phyloP scores from a whole-genome alignment of 2,329 filamentous ascomycete genomes.

The Cadophora luteo-olivacea region DNA sequence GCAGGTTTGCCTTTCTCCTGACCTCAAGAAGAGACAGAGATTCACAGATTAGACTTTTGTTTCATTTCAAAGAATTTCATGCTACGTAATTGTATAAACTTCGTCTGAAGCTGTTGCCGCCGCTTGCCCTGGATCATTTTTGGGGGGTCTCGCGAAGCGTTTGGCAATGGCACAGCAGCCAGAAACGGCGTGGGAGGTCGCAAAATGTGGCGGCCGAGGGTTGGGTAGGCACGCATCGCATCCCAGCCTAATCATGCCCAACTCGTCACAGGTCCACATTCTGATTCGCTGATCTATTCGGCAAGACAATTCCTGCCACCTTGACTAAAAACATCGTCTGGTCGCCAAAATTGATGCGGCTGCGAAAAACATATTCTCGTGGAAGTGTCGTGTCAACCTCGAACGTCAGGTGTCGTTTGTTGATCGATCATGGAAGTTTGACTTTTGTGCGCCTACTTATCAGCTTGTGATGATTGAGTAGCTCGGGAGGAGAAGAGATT shows the following conservation, averaged over 20 bases:
- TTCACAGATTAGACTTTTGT: slow-evolving; percentile 5
- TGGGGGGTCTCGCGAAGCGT: background rate
- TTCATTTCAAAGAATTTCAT: slow-evolving; percentile 17
- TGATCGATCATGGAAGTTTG: slow-evolving; percentile 2
- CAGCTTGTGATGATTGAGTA: background rate
- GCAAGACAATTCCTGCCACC: slow-evolving; percentile 24
- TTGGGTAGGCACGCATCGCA: slow-evolving; percentile 57
- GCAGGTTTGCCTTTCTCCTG: background rate
- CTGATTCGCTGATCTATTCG: slow-evolving; percentile 33
- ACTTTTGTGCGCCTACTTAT: background rate
- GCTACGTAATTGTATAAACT: slow-evolving; percentile 10
- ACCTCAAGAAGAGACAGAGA: background rate
- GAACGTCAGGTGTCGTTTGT: slow-evolving; percentile 1
- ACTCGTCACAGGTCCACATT: slow-evolving; percentile 22
- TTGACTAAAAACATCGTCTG: slow-evolving; percentile 3
- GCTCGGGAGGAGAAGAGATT: background rate
- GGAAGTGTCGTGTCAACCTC: slow-evolving; percentile 13
- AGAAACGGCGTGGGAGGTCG: slow-evolving; percentile 31
- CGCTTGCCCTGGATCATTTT: background rate
- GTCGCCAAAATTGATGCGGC: slow-evolving; percentile 31
- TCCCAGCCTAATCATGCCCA: slow-evolving; percentile 46
- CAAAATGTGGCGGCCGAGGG: slow-evolving; percentile 37
- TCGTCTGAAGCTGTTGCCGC: slow-evolving; percentile 18
- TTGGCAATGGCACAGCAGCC: slow-evolving; percentile 35
- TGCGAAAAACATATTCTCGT: slow-evolving; percentile 27